Evolutionary conservation across 2,329 filamentous ascomycete species (phyloP).

Genomic region (Nigrospora sphaerica): DNA sequence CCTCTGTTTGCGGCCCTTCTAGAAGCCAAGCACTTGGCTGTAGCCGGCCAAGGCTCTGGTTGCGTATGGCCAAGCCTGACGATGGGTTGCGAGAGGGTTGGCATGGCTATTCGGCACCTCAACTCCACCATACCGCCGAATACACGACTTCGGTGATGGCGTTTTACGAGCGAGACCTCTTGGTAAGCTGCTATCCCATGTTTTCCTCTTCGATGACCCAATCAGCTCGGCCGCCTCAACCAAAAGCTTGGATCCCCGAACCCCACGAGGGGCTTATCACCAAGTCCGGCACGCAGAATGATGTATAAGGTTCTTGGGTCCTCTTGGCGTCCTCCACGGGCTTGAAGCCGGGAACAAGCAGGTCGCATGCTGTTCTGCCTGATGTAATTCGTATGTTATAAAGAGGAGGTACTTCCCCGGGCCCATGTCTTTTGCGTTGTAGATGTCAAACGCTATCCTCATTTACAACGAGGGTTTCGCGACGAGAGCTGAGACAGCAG

Average conservation of each 20-base stretch:
- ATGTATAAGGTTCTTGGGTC: slow-evolving; percentile 6
- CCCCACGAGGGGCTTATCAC: not conserved
- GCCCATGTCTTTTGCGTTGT: not conserved
- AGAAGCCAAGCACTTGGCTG: slow-evolving; percentile 2
- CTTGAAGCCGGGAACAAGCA: not conserved
- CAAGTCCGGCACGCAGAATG: slow-evolving; percentile 1
- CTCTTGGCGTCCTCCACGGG: slow-evolving; percentile 1
- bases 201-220: not conserved
- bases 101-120: slow-evolving; percentile 3
- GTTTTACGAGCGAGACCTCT: not conserved
- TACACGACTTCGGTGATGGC: not conserved
- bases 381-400: not conserved
- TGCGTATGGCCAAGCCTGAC: slow-evolving; percentile 2
- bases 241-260: not conserved
- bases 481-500: not conserved
- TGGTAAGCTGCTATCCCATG: slow-evolving; percentile 3
- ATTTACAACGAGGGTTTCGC: not conserved
- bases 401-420: slow-evolving; percentile 1
- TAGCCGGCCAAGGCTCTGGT: slow-evolving; percentile 1
- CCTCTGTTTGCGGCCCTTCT: not conserved
- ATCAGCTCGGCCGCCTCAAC: not conserved
- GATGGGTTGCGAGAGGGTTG: not conserved
- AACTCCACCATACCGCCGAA: not conserved
- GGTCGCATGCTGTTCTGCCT: not conserved
- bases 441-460: slow-evolving; percentile 1